Base-by-base conservation (phyloP, 139 green algal genomes). In the Asterochloris erici region DNA sequence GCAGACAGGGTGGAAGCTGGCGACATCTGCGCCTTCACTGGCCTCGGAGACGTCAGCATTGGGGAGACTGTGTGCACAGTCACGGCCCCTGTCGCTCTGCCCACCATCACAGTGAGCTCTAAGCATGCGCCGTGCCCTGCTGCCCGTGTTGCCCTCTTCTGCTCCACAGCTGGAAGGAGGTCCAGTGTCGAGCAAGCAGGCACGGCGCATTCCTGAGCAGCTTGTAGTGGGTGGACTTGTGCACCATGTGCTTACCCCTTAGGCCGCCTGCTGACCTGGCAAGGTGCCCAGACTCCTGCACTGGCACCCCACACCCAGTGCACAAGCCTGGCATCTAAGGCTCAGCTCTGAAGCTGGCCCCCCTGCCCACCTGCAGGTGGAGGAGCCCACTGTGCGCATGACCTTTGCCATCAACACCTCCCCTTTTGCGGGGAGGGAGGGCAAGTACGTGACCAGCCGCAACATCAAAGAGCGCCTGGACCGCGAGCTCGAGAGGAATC, bases 341-440 rank as follows among this genome's bases (percentile, higher is more conserved):
- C 38, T 54, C 38, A 54, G 38, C 38, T 17, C 28, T 75, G 69
- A 76, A 23, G 70, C 28, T 38, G 17, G 4, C 21, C 29, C 71
- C 21, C 19, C 19, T 60, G 0, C 17, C 21, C 38, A 23, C 21
- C 12, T 79, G 6, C 88, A 92, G 89, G 89, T 99, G 47, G 97
- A 99, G 93, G 94, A 99, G 88, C 97, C 97, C 38, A 99, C 97
- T 2, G 97, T 99, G 85, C 91, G 86, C 75, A 99, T 99, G 97
- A 95, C 94, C 4, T 99, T 99, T 88, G 61, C 81, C 61, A 91
- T 97, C 68, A 99, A 99, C 92, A 99, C 95, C 21, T 95, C 87
- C 0, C 94, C 97, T 61, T 99, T 99, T 84, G 96, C 97, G 4
- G 97, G 97, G 38, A 91, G 93, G 88, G 97, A 98, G 88, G 95